Evolutionary conservation across 371 early-diverging fungal species (phyloP), one percentile per base, ranked within the genome.

Genomic region (Syncephalastrum monosporum): DNA sequence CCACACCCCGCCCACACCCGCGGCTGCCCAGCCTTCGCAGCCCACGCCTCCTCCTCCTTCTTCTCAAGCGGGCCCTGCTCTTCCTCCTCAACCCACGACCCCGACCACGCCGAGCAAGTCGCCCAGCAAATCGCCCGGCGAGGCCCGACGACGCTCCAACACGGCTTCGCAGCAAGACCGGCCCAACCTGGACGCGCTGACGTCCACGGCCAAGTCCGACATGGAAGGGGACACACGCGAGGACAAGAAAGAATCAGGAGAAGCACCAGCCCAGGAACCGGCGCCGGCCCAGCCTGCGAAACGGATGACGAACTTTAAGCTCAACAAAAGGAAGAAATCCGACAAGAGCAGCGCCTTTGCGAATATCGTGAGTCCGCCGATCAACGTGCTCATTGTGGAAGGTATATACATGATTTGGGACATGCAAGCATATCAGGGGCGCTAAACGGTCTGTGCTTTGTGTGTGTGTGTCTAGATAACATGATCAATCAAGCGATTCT

Each of bases 221-320:
- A 75, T 99, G 99, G 68, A 99, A 99, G 4, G 99, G 98, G 7
- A 97, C 94, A 68, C 97, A 95, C 10, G 82, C 74, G 25, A 96
- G 74, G 38, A 10, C 38, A 33, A 33, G 10, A 33, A 33, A 12
- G 38, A 33, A 2, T 2, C 6, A 33, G 38, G 38, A 33, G 38
- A 33, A 5, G 38, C 38, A 33, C 38, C 38, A 1, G 38, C 38
- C 10, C 38, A 33, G 38, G 38, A 33, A 33, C 38, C 38, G 38
- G 38, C 38, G 17, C 52, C 52, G 1, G 29, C 52, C 15, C n/a
- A 50, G 14, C 46, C 49, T 5, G 42, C 14, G 8, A 21, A 17
- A 29, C 19, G 59, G 13, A 69, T 59, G 63, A 61, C 60, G 14
- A 63, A 54, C 23, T 63, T 71, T 43, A 73, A 71, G 57, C 61